Evolutionary conservation across 1,284 basidiomycete species (phyloP), one percentile per base, ranked within the genome.

Genomic region (Boletus smithii): DNA sequence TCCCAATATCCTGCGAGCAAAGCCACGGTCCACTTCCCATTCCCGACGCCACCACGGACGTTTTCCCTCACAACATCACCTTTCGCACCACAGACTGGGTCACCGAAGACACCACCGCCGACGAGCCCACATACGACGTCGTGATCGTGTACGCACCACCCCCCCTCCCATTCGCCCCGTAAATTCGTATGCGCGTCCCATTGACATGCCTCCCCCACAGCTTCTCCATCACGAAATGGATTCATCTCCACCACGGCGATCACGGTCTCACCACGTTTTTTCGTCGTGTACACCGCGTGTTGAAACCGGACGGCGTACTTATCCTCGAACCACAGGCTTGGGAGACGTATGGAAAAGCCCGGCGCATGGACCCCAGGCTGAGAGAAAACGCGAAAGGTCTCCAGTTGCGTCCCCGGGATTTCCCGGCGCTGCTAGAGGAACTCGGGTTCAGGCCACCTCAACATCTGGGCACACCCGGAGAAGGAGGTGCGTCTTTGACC

Each of bases 201-300:
- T 7, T 53, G 36, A 56, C 38, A 7, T 14, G 32, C 2, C 2
- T 6, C 4, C 23, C 4, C 17, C 14, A 26, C 36, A 91, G 88
- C 2, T 81, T 92, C 51, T 92, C 89, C 0, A 69, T 92, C 36
- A 80, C 88, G 0, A 92, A 91, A 65, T 92, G 90, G 89, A 88
- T 92, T 22, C 89, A 92, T 63, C 69, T 92, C 3, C 83, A 91
- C 54, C 70, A 71, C 8, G 85, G 86, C 10, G 89, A 92, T 55
- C 75, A 77, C 1, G 88, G 81, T 0, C 54, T 92, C 10, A 56
- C 64, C 37, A 50, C 53, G 0, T 89, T 91, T 63, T 91, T 92
- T 58, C 66, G 60, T 3, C 77, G 80, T 17, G 77, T 82, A 0
- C 70, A 80, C 52, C 58, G 65, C n/a, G 74, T 78, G 3, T 70